phyloP scores from a whole-genome alignment of 179 eudicot species.

The Nepenthes alata region DNA sequence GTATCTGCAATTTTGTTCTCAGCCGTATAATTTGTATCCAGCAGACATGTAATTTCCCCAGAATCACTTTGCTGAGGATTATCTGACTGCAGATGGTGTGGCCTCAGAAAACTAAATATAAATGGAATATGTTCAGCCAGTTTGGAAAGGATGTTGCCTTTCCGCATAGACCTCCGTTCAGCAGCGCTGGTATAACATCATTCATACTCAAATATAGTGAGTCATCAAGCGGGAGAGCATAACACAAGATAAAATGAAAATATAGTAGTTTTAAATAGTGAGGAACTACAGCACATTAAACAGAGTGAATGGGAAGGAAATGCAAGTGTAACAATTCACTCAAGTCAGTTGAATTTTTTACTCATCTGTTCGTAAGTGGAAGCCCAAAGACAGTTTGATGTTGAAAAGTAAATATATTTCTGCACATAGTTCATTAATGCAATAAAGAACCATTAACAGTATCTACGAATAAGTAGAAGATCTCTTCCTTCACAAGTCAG shows the following conservation, averaged over 20 bases:
- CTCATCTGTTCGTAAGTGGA: too few relatives aligned
- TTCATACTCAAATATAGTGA: conserved; percentile 1
- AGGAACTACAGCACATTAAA: too few relatives aligned
- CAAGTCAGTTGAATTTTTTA: too few relatives aligned
- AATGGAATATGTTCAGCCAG: conserved; percentile 62
- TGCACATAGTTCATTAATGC: too few relatives aligned
- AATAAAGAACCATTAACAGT: too few relatives aligned
- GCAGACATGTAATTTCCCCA: conserved; percentile 21
- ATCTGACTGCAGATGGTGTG: conserved; percentile 19
- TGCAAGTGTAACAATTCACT: too few relatives aligned
- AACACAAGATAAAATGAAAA: not conserved
- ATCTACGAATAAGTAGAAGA: too few relatives aligned
- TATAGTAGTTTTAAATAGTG: not conserved
- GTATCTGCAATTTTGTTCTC: conserved; percentile 21
- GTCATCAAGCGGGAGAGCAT: too few relatives aligned
- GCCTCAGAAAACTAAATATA: conserved; percentile 46
- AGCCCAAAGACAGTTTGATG: too few relatives aligned
- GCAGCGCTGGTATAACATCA: conserved; percentile 28
- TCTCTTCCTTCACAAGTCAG: too few relatives aligned
- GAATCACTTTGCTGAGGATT: conserved; percentile 12
- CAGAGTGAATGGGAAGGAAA: too few relatives aligned
- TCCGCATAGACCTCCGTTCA: conserved; percentile 29
- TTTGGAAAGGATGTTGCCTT: conserved; percentile 54
- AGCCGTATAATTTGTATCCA: conserved; percentile 17
- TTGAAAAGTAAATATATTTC: too few relatives aligned